Evolutionary conservation across 1,139 yeast species (phyloP).

Genomic region (Zygosaccharomyces sapae): DNA sequence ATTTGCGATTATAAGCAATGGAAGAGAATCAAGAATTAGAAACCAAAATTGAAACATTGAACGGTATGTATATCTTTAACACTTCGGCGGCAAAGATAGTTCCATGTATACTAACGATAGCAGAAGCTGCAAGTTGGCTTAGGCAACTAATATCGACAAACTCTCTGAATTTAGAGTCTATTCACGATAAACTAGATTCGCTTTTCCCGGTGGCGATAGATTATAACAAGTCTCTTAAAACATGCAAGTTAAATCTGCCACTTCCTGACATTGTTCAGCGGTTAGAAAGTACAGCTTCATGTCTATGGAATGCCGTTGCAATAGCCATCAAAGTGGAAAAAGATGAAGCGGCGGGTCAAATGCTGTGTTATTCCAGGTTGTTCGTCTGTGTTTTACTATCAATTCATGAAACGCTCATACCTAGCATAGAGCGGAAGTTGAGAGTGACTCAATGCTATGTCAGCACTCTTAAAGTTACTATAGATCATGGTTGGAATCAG

Average conservation of each 20-base stretch:
- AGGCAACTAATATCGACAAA: slow-evolving; percentile 17
- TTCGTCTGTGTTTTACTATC: slow-evolving; percentile 24
- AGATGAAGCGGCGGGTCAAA: not conserved
- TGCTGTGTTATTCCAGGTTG: slow-evolving; percentile 18
- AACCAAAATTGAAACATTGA: slow-evolving; percentile 18
- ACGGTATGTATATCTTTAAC: slow-evolving; percentile 15
- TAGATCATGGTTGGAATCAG: slow-evolving; percentile 11
- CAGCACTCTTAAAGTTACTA: slow-evolving; percentile 15
- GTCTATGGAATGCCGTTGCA: slow-evolving; percentile 27
- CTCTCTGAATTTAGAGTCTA: slow-evolving; percentile 2
- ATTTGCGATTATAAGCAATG: slow-evolving; percentile 9
- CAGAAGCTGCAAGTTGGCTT: slow-evolving; percentile 25
- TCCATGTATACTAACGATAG: slow-evolving; percentile 1
- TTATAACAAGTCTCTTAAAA: slow-evolving; percentile 22
- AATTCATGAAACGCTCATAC: slow-evolving; percentile 19
- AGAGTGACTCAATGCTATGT: slow-evolving; percentile 23
- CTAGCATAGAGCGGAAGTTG: slow-evolving; percentile 12
- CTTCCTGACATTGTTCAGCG: slow-evolving; percentile 17
- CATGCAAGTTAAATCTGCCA: slow-evolving; percentile 11
- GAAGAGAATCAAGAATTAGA: slow-evolving; percentile 16
- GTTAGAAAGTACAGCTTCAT: slow-evolving; percentile 25
- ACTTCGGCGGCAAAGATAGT: slow-evolving; percentile 1
- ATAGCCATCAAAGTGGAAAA: slow-evolving; percentile 19
- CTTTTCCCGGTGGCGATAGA: slow-evolving; percentile 25
- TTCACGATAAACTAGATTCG: slow-evolving; percentile 14